Evolutionary conservation across 208 protist species (phyloP).

Genomic region (Crithidia bombi): DNA sequence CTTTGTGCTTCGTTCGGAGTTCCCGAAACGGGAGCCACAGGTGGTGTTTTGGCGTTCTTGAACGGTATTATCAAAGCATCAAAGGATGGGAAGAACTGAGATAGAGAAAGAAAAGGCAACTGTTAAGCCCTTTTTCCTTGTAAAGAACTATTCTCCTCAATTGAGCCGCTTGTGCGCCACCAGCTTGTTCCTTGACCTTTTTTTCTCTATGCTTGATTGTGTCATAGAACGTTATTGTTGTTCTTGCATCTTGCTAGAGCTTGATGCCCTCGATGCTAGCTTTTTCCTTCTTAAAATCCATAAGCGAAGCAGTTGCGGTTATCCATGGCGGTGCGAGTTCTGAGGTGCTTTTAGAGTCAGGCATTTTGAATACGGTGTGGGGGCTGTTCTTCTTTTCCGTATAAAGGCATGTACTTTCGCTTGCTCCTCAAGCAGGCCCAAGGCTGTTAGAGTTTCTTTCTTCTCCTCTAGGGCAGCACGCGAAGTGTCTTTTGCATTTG

Average conservation of each 20-base stretch:
- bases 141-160: not conserved
- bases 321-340: too few species aligned
- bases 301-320: too few species aligned
- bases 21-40: slow-evolving; percentile 35
- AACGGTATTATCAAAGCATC: slow-evolving; percentile 44
- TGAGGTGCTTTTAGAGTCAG: too few species aligned
- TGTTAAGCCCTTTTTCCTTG: not conserved
- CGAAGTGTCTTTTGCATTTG: not conserved
- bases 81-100: slow-evolving; percentile 37
- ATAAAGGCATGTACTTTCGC: too few species aligned
- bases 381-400: too few species aligned
- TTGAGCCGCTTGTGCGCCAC: not conserved
- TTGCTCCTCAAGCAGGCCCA: too few species aligned
- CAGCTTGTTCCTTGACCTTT: slow-evolving; percentile 7
- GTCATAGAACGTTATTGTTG: not conserved
- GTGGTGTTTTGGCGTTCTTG: slow-evolving; percentile 58
- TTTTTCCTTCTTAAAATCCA: too few species aligned
- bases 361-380: too few species aligned
- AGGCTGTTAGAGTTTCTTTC: too few species aligned
- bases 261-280: too few species aligned
- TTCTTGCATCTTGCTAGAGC: too few species aligned
- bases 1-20: slow-evolving; percentile 57
- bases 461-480: not conserved
- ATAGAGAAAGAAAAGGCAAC: slow-evolving; percentile 20
- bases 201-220: slow-evolving; percentile 23